A percentile compares a stretch with the other conserved stretches of the same genome.
Conservation (phyloP, 331 rosid genomes). For the Acacia pycnantha region DNA sequence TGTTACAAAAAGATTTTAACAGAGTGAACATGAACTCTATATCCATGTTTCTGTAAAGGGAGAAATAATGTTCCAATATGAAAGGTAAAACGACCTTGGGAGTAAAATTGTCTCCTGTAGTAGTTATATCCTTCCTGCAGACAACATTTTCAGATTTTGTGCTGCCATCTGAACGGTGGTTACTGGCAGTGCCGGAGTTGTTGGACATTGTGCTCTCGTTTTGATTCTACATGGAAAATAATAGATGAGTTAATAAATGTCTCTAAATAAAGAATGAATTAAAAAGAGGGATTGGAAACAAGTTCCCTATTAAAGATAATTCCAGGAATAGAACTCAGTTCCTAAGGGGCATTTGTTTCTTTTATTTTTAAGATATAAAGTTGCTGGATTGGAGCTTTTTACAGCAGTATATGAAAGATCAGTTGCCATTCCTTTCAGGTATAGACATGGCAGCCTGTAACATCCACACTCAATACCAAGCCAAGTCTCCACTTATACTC, state of each 20-base stretch:
- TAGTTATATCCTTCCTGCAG: constrained; percentile 36
- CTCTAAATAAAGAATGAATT: constrained; percentile 3
- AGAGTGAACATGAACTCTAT: background rate
- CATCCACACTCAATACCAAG: constrained; percentile 18
- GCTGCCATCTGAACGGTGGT: constrained; percentile 33
- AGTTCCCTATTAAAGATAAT: constrained; percentile 38
- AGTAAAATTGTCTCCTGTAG: constrained; percentile 36
- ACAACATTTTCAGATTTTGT: constrained; percentile 34
- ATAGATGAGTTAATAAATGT: constrained; percentile 16
- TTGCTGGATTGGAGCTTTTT: constrained; percentile 35
- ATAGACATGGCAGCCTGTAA: constrained; percentile 1
- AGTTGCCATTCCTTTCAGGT: constrained; percentile 17
- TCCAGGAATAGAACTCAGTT: constrained; percentile 34
- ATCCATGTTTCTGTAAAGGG: background rate
- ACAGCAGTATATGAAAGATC: constrained; percentile 20
- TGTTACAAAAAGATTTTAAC: constrained; percentile 36
- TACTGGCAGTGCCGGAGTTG: constrained; percentile 12
- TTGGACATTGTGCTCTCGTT: constrained; percentile 40
- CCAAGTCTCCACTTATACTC: constrained; percentile 8
- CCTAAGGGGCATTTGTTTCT: constrained; percentile 4
- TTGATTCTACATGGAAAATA: constrained; percentile 42
- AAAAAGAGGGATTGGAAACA: background rate
- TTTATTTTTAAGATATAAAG: background rate
- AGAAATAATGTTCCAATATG: background rate
- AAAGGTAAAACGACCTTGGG: constrained; percentile 57